Base-by-base conservation (phyloP, 2,329 filamentous ascomycete species). In the Colletotrichum melonis region DNA sequence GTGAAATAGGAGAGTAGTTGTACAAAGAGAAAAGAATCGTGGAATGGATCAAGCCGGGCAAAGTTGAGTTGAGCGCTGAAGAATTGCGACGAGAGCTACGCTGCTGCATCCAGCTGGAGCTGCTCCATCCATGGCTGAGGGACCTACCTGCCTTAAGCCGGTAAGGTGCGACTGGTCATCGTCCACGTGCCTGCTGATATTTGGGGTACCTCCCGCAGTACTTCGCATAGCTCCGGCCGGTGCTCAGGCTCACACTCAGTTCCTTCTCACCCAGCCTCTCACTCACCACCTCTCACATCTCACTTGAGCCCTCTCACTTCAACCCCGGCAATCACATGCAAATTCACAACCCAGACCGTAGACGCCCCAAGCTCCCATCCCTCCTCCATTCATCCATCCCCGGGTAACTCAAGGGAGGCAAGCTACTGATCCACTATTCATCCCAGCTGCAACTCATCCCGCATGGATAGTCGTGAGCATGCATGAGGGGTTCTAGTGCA, bases 251-350 rank as follows among this genome's bases (percentile, higher is more conserved):
- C 30, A 32, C 30, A 11, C 30, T 32, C 8, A 30, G 26, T 26
- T 9, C 30, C 30, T 5, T 24, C 56, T 58, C 54, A 28, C 26
- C 28, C 28, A n/a, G 28, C 19, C 56, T 32, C 8, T 28, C 30
- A 30, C 30, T 9, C 30, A 30, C 30, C 54, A 24, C 28, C 28
- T 16, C 55, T 12, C 56, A 19, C 30, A 58, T 22, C 19, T 58
- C 30, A 35, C 19, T 11, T 19, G 9, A 19, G 58, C 24, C 35
- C 56, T 58, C 28, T 55, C 60, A 52, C 46, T 32, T 52, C 46
- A 38, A 38, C 24, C 69, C 64, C 57, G 52, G 69, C 64, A 63
- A 69, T 72, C 69, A 72, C 69, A 72, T 72, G 64, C 69, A 72
- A 72, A 38, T 57, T 35, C 28, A 72, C 56, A 28, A 12, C 52